Evolutionary conservation across 176 grass and related monocot genomes (phyloP), one percentile per base, ranked within the genome.

Genomic region (Musa acuminata): DNA sequence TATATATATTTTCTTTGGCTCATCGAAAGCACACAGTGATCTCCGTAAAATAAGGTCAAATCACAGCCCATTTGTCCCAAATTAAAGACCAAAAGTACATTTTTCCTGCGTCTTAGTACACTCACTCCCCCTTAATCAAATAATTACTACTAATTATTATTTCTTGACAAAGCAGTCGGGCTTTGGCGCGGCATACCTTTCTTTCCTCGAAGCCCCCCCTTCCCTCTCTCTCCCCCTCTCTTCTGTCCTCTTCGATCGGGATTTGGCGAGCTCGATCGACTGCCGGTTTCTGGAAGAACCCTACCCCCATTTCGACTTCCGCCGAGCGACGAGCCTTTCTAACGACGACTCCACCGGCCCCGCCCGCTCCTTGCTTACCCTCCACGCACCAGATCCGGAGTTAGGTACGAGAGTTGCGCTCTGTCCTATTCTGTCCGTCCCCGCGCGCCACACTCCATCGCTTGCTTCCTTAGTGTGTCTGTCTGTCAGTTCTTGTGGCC

Each of bases 101-200:
- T 20, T 9, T 64, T 12, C 6, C 22, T 19, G 55, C 4, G 35
- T 54, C 29, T 1, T 55, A 55, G 27, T 50, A 23, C 3, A 24
- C 64, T 68, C 21, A 2, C 9, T 43, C 11, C 17, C n/a, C 19
- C 8, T 77, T 64, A 51, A 49, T 25, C 5, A 12, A 22, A 2
- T 21, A 24, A 58, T 24, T 76, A 62, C 1, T 24, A 52, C 25
- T 50, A 50, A 0, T 64, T 12, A 13, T 64, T 50, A 51, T 43
- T 43, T 51, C 6, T 25, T 25, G 8, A 9, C 64, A 79, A 77
- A 84, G 67, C 62, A 60, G 29, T 35, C 74, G 43, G 71, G 1
- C 79, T 82, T 76, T 76, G 74, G 82, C 86, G 74, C 74, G 69
- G 52, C 48, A 72, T 74, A 53, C 0, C 62, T 80, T 55, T 23